Base-by-base conservation (phyloP, 2,329 filamentous ascomycete species). In the Fusarium sp. region DNA sequence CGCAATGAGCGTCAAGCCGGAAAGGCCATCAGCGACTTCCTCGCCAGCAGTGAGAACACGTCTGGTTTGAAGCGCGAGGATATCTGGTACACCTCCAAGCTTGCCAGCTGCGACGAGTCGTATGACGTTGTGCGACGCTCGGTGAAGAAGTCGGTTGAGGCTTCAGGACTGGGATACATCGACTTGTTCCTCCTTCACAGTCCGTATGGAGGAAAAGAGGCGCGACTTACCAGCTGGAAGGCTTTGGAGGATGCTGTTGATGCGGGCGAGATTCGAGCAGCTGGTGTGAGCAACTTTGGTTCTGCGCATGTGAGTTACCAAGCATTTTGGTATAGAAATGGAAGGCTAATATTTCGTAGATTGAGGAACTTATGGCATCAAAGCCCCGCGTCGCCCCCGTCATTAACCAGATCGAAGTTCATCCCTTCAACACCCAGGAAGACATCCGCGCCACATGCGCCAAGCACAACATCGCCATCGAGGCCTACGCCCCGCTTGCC, bases 371-470 rank as follows among this genome's bases (percentile, higher is more conserved):
- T 48, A 84, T 93, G 73, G 82, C 83, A 3, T 85, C 84, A 0
- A 86, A 86, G 13, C 89, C 90, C 0, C 82, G 83, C 1, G 84
- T 92, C 45, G 77, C 81, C 11, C 92, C 92, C 0, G 86, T 88
- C 2, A 87, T 95, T 50, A 95, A 95, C 73, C 92, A 96, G 79
- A 90, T 94, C 71, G 91, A 95, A 76, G 85, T 94, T 3, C 92
- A 95, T 65, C 92, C 92, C 0, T 96, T 95, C 85, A 93, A 94
- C 76, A 93, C 91, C 3, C 87, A 90, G 52, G 83, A 82, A 0
- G 83, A 84, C 37, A 93, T 96, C 65, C 85, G 88, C 1, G 82
- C 85, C 14, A 89, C 87, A 70, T 92, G 92, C 73, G 83, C 87
- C 57, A 80, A 86, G 62, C 82, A 94, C 67, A 80, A 82, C 37